Evolutionary conservation across 1,284 basidiomycete genomes (phyloP).

Genomic region (Cryptococcus sp.): DNA sequence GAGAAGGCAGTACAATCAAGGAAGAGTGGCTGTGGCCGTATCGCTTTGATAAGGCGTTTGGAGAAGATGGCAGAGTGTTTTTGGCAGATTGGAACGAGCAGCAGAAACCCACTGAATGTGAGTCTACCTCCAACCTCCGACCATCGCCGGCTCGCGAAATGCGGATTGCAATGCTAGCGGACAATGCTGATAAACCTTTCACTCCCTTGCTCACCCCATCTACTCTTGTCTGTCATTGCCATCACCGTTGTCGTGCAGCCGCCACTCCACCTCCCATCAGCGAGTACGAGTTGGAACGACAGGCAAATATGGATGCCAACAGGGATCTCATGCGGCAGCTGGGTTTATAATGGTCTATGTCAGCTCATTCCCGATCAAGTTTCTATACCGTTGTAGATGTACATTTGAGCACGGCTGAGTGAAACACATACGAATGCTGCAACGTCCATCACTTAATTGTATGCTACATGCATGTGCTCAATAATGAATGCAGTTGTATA

Average conservation of each 20-base stretch:
- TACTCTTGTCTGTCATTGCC: background rate
- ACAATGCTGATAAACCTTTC: too few relatives aligned
- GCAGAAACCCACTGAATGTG: constrained; percentile 1
- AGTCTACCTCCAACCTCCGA: background rate
- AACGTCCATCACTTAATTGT: too few relatives aligned
- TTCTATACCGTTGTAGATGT: too few relatives aligned
- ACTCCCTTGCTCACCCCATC: background rate
- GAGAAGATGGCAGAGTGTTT: constrained; percentile 11
- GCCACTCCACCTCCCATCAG: background rate
- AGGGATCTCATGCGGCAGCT: constrained; percentile 21
- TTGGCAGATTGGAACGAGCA: constrained; percentile 6
- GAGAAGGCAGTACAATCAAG: constrained; percentile 4
- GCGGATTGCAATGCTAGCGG: background rate
- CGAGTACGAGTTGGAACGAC: constrained; percentile 27
- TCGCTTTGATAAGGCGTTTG: constrained; percentile 4
- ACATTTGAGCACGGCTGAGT: too few relatives aligned
- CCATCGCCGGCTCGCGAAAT: too few relatives aligned
- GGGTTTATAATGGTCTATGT: constrained; percentile 10
- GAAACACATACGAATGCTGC: too few relatives aligned
- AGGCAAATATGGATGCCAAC: constrained; percentile 26
- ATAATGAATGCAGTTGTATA: too few relatives aligned
- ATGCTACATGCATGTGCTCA: too few relatives aligned
- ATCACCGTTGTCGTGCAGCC: too few relatives aligned
- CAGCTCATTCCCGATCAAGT: too few relatives aligned
- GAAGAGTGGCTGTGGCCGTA: constrained; percentile 11